Conservation (phyloP, 768 basidiomycete genomes). For the Pisolithus microcarpus region DNA sequence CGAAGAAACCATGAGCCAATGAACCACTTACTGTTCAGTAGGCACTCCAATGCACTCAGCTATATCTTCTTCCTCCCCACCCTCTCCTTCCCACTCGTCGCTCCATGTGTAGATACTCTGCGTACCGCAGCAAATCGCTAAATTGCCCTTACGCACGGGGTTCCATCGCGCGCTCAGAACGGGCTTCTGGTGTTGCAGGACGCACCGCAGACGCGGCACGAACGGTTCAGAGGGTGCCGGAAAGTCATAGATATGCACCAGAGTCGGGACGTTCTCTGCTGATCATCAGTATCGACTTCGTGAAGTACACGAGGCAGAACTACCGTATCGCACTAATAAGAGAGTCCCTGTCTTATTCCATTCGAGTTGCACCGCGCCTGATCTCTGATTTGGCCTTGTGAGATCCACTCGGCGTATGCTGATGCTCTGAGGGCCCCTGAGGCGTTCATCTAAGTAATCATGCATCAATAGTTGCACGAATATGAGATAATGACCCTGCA, state of each 20-base stretch:
- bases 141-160: constrained; percentile 66
- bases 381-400: constrained; percentile 57
- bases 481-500: background rate
- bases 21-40: constrained; percentile 50
- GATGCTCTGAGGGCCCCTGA: constrained; percentile 51
- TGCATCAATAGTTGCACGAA: background rate
- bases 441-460: constrained; percentile 49
- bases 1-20: constrained; percentile 5
- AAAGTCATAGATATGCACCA: constrained; percentile 67
- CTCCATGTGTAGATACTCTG: constrained; percentile 74
- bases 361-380: constrained; percentile 63
- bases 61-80: constrained; percentile 60
- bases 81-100: constrained; percentile 68
- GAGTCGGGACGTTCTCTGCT: constrained; percentile 55
- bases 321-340: constrained; percentile 70
- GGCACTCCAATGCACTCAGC: constrained; percentile 90
- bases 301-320: background rate
- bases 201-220: constrained; percentile 53
- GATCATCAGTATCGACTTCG: constrained; percentile 3
- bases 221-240: constrained; percentile 53
- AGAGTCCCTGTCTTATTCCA: constrained; percentile 77
- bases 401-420: constrained; percentile 45
- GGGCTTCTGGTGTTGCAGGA: constrained; percentile 58
- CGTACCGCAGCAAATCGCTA: constrained; percentile 61
- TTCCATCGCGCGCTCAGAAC: constrained; percentile 75